Conservation (phyloP, 2,329 filamentous ascomycete genomes). For the Zasmidium angulare region DNA sequence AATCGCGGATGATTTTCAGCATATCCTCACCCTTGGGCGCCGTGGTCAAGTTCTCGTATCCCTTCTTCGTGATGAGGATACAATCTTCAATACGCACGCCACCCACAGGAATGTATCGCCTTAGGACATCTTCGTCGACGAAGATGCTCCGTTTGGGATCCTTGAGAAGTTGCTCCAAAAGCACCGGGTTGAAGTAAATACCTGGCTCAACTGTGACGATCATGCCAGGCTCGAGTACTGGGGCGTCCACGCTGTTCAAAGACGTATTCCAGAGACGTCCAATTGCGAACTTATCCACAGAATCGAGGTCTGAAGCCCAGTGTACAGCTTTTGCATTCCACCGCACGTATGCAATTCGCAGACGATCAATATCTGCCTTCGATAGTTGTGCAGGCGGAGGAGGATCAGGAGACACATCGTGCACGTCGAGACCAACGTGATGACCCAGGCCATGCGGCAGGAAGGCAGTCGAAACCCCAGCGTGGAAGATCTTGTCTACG, state of each 20-base stretch:
- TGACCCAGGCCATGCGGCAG: conserved; percentile 53
- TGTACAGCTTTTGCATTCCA: conserved; percentile 68
- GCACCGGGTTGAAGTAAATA: conserved; percentile 72
- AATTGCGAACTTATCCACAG: conserved; percentile 5
- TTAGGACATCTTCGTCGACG: conserved; percentile 65
- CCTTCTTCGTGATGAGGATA: conserved; percentile 73
- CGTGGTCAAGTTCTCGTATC: conserved; percentile 82
- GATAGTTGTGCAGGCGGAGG: conserved; percentile 8
- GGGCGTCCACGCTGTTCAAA: conserved; percentile 11
- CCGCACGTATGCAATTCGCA: background rate
- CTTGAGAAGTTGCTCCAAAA: conserved; percentile 65
- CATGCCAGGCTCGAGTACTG: conserved; percentile 57
- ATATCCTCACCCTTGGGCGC: conserved; percentile 57
- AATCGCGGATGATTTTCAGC: conserved; percentile 27
- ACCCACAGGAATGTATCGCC: conserved; percentile 73
- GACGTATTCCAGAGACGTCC: background rate
- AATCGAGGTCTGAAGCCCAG: conserved; percentile 61
- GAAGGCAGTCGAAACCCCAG: conserved; percentile 46
- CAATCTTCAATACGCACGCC: conserved; percentile 90
- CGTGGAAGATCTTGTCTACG: conserved; percentile 41
- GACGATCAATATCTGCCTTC: background rate
- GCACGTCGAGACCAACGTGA: conserved; percentile 53
- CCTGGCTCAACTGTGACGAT: conserved; percentile 95
- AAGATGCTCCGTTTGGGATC: conserved; percentile 58
- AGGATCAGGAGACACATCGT: conserved; percentile 42